These are phyloP conservation scores for Colletotrichum phormii DNA, from an alignment of 2,329 filamentous ascomycete species.

Conservation along the genomic window DNA sequence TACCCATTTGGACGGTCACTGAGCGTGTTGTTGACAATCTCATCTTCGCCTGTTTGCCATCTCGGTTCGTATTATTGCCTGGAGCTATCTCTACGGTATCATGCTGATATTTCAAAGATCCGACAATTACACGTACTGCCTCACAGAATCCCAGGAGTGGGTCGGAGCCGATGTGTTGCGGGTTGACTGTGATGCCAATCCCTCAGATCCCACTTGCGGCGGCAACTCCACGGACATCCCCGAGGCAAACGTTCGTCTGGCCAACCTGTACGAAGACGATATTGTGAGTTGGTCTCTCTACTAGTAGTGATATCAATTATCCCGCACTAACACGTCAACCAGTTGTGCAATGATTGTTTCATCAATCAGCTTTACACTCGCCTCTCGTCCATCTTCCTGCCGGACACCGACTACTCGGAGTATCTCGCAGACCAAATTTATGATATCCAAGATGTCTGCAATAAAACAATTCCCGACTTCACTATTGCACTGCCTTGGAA, in stretches of 20 bases:
- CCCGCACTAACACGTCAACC: background rate
- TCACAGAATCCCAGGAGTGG: background rate
- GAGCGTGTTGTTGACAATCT: background rate
- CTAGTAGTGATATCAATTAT: background rate
- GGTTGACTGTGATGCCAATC: constrained; percentile 1
- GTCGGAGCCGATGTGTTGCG: background rate
- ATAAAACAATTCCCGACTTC: background rate
- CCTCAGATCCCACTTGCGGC: constrained; percentile 1
- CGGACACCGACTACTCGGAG: background rate
- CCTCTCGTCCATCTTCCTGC: background rate
- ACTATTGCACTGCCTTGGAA: background rate
- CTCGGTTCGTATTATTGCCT: background rate
- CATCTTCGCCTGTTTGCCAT: background rate
- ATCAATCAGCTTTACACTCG: background rate
- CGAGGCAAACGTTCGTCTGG: constrained; percentile 3
- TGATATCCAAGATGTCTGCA: background rate
- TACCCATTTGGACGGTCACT: background rate
- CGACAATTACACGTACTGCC: background rate
- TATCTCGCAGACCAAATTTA: background rate
- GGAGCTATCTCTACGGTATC: background rate
- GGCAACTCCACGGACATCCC: constrained; percentile 5
- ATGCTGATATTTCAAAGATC: background rate
- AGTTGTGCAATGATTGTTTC: background rate
- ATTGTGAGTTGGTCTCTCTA: background rate
- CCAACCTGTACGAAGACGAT: constrained; percentile 9